Base-by-base conservation (phyloP, 2,329 filamentous ascomycete genomes). In the Colletotrichum sp. region DNA sequence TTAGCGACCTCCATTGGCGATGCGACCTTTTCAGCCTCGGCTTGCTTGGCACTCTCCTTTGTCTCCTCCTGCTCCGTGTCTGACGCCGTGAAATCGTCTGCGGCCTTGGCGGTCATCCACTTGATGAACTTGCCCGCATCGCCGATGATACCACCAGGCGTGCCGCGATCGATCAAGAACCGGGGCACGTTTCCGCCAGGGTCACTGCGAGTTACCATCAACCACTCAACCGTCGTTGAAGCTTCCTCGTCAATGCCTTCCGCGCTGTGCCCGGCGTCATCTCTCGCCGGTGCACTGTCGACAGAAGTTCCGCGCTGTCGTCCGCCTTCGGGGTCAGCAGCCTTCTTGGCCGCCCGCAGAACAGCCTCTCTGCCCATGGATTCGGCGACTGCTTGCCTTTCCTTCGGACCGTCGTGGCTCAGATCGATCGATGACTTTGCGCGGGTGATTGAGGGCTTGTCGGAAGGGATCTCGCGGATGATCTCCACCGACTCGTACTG, bases 401-500 rank as follows among this genome's bases (percentile, higher is more conserved):
- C 75, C 76, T 83, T 79, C 61, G 81, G 19, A 15, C 81, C 82
- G 12, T 84, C 82, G 27, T 81, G 81, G 52, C 79, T 78, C 4
- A 89, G 78, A 75, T 90, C 86, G 6, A 85, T 82, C 1, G 88
- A 87, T 22, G 89, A 90, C 30, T 83, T 81, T 8, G 85, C 85
- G 77, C 85, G 85, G 36, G 85, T 85, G 12, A 86, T 85, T 30
- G 77, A 77, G 5, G 85, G 82, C 78, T 87, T 82, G 59, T 88
- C 86, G 12, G 92, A 82, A 1, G 93, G 93, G 16, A 98, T 90
- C 84, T 98, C 96, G 66, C 96, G 90, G 73, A 98, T 96, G 78
- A 98, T 89, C 84, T 98, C 96, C 19, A 98, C 94, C 2, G 95
- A 98, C 86, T 98, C 96, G 80, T 98, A 98, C 78, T 93, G 90